Percentiles rank a stretch among this genome's conserved stretches.
These are phyloP conservation scores for Zygotorulaspora florentina DNA, from an alignment of 805 yeast species.

Conservation along the genomic window DNA sequence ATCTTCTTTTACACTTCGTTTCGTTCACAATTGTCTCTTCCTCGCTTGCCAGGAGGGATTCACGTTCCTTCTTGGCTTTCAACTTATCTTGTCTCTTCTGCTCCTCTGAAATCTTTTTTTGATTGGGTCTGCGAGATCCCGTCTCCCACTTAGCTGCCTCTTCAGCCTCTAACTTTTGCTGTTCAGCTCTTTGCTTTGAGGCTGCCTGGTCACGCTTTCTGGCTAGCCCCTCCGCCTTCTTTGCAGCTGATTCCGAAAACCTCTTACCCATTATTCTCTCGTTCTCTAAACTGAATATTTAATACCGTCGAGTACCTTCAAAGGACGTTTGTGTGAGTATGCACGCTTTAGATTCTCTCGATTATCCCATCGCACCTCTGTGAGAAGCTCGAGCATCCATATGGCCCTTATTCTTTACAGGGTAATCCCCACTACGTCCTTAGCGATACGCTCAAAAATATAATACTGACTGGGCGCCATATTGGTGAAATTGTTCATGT, in stretches of 20 bases:
- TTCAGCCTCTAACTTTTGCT: constrained; percentile 27
- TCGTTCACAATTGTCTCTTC: constrained; percentile 24
- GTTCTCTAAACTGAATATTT: background rate
- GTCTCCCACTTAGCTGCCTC: constrained; percentile 35
- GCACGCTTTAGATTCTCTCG: background rate
- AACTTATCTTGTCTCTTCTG: constrained; percentile 31
- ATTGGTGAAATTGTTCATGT: no score
- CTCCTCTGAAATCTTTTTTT: constrained; percentile 31
- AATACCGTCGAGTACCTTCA: background rate
- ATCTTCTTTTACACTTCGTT: constrained; percentile 23
- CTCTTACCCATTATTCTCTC: constrained; percentile 33
- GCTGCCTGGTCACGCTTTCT: constrained; percentile 34
- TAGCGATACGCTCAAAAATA: no score
- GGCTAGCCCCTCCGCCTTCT: constrained; percentile 35
- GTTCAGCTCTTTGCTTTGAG: constrained; percentile 25
- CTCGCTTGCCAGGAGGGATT: constrained; percentile 33
- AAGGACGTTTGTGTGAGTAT: background rate
- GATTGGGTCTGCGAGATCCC: constrained; percentile 27
- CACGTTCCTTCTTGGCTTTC: constrained; percentile 32
- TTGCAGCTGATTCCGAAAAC: constrained; percentile 34
- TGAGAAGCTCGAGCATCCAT: no score
- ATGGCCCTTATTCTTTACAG: no score
- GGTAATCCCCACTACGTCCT: no score
- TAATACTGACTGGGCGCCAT: no score
- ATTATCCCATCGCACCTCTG: no score